Conservation (phyloP, 768 basidiomycete species). For the Zangia roseola region DNA sequence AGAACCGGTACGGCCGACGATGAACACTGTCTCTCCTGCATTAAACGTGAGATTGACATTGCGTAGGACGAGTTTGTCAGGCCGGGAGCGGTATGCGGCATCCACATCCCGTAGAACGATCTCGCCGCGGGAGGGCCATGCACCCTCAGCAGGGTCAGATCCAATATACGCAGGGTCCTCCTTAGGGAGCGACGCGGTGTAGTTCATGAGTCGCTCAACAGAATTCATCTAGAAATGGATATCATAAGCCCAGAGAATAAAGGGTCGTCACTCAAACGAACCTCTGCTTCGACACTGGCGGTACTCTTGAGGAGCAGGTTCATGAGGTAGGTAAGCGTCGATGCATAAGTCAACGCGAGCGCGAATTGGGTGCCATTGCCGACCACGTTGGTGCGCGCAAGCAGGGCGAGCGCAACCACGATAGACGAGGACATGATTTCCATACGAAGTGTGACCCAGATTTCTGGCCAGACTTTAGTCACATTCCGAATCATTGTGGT, state of each 20-base stretch:
- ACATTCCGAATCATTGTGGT: not conserved
- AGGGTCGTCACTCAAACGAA: not conserved
- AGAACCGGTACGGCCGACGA: constrained; percentile 75
- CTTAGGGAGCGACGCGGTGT: constrained; percentile 22
- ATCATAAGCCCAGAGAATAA: not conserved
- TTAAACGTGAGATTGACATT: constrained; percentile 67
- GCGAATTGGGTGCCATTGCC: constrained; percentile 24
- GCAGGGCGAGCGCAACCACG: constrained; percentile 25
- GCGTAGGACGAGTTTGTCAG: constrained; percentile 55
- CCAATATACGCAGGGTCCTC: constrained; percentile 21
- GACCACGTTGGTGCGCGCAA: constrained; percentile 26
- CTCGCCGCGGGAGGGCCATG: constrained; percentile 50
- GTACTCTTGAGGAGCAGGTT: constrained; percentile 28
- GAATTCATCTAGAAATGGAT: constrained; percentile 22
- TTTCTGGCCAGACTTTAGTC: constrained; percentile 20
- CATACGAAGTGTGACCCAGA: constrained; percentile 33
- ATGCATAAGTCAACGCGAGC: constrained; percentile 30
- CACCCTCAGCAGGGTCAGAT: constrained; percentile 21
- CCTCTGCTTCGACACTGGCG: constrained; percentile 29
- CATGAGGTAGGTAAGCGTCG: constrained; percentile 26
- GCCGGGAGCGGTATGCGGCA: constrained; percentile 73
- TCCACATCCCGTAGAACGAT: constrained; percentile 58
- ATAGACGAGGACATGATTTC: constrained; percentile 28
- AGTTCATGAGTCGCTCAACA: constrained; percentile 29
- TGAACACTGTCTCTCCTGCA: constrained; percentile 68